Conservation (phyloP, 2,329 filamentous ascomycete species). For the Sporothrix variecibatus region DNA sequence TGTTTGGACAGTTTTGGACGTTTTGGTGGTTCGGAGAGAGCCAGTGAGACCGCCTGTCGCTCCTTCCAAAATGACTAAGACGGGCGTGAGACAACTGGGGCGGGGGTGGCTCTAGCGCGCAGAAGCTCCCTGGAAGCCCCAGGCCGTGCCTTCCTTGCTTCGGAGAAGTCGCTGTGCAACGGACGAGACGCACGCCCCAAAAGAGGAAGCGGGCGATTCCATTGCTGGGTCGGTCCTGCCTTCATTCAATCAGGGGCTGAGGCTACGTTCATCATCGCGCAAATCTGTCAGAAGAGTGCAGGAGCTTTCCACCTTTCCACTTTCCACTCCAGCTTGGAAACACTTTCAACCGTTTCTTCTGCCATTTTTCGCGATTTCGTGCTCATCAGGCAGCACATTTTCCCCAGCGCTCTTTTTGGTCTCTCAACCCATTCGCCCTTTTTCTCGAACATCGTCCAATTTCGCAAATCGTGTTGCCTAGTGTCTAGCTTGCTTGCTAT, state of each 20-base stretch:
- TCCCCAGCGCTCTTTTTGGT: neutral
- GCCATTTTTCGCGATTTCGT: constrained; percentile 14
- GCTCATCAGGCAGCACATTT: constrained; percentile 17
- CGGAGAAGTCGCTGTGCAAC: constrained; percentile 18
- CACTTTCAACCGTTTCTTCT: neutral
- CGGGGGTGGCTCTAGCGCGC: constrained; percentile 19
- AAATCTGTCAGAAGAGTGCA: constrained; percentile 24
- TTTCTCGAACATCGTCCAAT: neutral
- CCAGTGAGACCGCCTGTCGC: neutral
- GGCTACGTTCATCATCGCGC: constrained; percentile 15
- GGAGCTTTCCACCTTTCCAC: constrained; percentile 9
- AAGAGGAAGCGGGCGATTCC: neutral
- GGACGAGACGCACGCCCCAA: neutral
- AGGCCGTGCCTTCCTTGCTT: neutral
- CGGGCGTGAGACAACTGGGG: neutral
- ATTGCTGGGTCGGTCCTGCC: constrained; percentile 8
- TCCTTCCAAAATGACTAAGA: constrained; percentile 16
- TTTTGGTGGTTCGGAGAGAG: neutral
- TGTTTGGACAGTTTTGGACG: neutral
- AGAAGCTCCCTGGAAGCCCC: constrained; percentile 8
- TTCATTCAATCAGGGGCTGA: constrained; percentile 21
- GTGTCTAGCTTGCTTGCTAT: constrained; percentile 1
- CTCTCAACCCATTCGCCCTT: neutral
- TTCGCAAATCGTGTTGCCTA: constrained; percentile 10
- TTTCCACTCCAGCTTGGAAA: neutral